Percentiles rank a stretch among this genome's conserved stretches.
These are phyloP conservation scores for Parachaetomium inaequale DNA, from an alignment of 495 filamentous ascomycete genomes.

Conservation along the genomic window DNA sequence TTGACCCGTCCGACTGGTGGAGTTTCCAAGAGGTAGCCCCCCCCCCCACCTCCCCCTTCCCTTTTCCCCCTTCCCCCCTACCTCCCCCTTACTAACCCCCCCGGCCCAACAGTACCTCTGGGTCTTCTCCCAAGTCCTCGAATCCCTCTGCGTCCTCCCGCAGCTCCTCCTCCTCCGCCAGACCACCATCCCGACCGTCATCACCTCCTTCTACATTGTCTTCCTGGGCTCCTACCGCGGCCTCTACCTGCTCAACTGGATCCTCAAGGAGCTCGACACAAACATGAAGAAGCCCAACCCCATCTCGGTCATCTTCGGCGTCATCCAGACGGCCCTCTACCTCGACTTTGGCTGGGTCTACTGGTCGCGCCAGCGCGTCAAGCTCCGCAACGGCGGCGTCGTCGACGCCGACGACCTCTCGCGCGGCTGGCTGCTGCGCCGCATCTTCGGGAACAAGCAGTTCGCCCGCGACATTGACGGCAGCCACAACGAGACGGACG, in stretches of 20 bases:
- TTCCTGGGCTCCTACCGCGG: constrained; percentile 85
- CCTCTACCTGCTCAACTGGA: constrained; percentile 92
- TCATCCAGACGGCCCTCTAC: constrained; percentile 88
- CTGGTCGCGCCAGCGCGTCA: constrained; percentile 87
- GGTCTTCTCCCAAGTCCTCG: constrained; percentile 85
- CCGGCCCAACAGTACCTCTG: constrained; percentile 58
- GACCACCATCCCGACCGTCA: constrained; percentile 91
- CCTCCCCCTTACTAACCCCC: not conserved
- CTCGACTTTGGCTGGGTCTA: constrained; percentile 97
- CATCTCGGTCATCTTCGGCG: constrained; percentile 76
- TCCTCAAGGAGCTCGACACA: constrained; percentile 58
- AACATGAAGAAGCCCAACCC: constrained; percentile 60
- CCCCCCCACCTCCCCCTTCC: not conserved
- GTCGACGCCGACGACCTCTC: constrained; percentile 90
- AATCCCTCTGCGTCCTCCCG: constrained; percentile 85
- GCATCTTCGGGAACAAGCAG: constrained; percentile 50
- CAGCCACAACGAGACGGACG: constrained; percentile 31
- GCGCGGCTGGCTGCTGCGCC: constrained; percentile 69
- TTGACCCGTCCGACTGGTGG: constrained; percentile 45
- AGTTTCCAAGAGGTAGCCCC: constrained; percentile 56
- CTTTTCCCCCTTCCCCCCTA: not conserved
- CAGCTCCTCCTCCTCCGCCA: constrained; percentile 89
- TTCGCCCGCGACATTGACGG: constrained; percentile 27
- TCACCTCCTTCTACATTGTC: constrained; percentile 90
- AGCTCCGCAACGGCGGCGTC: constrained; percentile 83